phyloP scores from a whole-genome alignment of 768 basidiomycete genomes.

The Galerina marginata region DNA sequence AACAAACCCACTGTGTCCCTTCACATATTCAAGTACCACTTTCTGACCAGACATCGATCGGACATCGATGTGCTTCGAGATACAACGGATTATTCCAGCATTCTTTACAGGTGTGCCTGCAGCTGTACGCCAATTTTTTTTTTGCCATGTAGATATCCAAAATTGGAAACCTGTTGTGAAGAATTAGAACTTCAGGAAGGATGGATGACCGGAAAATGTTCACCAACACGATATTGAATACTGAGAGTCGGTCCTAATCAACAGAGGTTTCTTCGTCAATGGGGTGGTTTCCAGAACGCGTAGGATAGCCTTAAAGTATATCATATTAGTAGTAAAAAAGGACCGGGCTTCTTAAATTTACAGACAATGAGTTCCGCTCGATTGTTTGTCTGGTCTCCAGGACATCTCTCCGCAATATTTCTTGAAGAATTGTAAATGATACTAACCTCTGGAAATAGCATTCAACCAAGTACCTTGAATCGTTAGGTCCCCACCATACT shows the following conservation, averaged over 20 bases:
- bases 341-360: constrained; percentile 15
- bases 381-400: constrained; percentile 86
- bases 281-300: constrained; percentile 81
- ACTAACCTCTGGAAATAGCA: not conserved
- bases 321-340: not conserved
- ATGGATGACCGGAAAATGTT: not conserved
- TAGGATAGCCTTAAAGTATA: constrained; percentile 70
- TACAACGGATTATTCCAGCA: constrained; percentile 68
- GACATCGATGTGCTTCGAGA: constrained; percentile 62
- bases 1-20: constrained; percentile 74
- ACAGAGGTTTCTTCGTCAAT: constrained; percentile 52
- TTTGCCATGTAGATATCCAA: constrained; percentile 75
- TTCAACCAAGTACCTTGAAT: constrained; percentile 53
- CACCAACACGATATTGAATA: constrained; percentile 80
- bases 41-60: constrained; percentile 57
- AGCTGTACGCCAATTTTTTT: constrained; percentile 53
- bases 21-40: constrained; percentile 73
- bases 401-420: constrained; percentile 83
- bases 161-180: constrained; percentile 59
- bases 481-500: constrained; percentile 83
- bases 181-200: constrained; percentile 7
- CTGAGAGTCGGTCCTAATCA: constrained; percentile 86
- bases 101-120: constrained; percentile 73
- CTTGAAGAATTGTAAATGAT: constrained; percentile 40
- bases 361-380: constrained; percentile 85